Evolutionary conservation across 176 grass and related monocot species (phyloP).

Genomic region (Chloris gayana): DNA sequence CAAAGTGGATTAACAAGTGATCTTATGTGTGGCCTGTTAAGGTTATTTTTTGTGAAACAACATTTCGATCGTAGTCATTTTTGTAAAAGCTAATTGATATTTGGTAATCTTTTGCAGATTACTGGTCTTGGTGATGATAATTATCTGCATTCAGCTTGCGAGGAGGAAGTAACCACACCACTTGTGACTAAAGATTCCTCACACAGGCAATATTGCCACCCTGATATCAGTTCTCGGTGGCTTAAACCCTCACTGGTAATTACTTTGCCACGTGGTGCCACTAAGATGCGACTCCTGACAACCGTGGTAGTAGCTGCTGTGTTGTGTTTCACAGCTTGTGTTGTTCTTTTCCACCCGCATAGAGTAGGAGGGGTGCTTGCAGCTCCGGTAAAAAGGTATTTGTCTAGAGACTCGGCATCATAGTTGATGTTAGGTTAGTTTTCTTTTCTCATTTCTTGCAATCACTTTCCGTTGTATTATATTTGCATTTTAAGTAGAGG

Average conservation of each 20-base stretch:
- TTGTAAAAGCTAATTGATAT: conserved; percentile 20
- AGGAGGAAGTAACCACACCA: conserved; percentile 43
- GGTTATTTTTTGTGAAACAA: background rate
- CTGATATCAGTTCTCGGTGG: conserved; percentile 37
- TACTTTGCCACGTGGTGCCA: conserved; percentile 45
- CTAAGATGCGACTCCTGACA: conserved; percentile 46
- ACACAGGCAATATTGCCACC: conserved; percentile 49
- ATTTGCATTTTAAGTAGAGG: conserved; percentile 8
- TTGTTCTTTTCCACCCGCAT: conserved; percentile 73
- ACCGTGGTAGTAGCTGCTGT: conserved; percentile 57
- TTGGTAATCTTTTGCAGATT: conserved; percentile 51
- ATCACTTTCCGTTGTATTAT: conserved; percentile 37
- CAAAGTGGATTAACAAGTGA: background rate
- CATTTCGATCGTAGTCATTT: background rate
- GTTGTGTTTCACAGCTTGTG: conserved; percentile 75
- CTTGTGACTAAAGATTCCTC: conserved; percentile 55
- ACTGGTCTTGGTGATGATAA: conserved; percentile 20
- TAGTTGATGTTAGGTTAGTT: conserved; percentile 50
- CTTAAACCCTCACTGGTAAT: conserved; percentile 28
- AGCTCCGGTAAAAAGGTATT: conserved; percentile 66
- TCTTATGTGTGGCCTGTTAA: background rate
- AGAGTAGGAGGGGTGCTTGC: conserved; percentile 53
- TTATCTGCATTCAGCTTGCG: conserved; percentile 19
- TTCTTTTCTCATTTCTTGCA: background rate
- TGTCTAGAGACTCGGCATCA: conserved; percentile 47